These are phyloP conservation scores for Tagetes erecta DNA, from an alignment of 129 eudicot species.

Conservation along the genomic window DNA sequence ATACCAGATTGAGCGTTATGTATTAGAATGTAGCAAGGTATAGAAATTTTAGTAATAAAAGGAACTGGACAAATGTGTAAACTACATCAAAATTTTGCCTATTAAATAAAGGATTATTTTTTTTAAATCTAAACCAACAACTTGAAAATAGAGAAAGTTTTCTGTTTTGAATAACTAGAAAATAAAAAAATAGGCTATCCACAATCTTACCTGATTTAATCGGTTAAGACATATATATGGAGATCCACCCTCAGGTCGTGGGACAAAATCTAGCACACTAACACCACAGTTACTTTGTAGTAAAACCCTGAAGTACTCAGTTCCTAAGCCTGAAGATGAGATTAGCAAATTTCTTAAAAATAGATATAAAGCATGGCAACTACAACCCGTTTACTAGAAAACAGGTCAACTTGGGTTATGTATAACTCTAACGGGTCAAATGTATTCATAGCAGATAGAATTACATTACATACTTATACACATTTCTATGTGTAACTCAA, in stretches of 20 bases:
- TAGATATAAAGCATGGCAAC: not conserved
- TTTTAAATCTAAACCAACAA: constrained; percentile 9
- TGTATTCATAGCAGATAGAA: not conserved
- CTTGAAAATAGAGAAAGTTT: not conserved
- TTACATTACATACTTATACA: not conserved
- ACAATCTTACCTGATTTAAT: constrained; percentile 73
- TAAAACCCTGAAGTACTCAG: constrained; percentile 87
- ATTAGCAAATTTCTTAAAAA: not conserved
- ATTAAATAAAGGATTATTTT: not conserved
- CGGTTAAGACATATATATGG: constrained; percentile 75
- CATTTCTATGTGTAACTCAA: not conserved
- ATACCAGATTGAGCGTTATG: constrained; percentile 15
- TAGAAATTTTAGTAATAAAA: not conserved
- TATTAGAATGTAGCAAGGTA: constrained; percentile 13
- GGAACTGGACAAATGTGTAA: constrained; percentile 11
- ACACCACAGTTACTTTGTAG: constrained; percentile 98
- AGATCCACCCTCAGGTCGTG: constrained; percentile 63
- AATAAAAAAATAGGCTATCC: not conserved
- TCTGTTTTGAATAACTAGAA: constrained; percentile 1
- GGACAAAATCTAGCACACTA: constrained; percentile 87
- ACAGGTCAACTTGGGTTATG: not conserved
- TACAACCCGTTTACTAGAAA: not conserved
- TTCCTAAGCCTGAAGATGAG: constrained; percentile 65
- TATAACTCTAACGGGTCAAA: constrained; percentile 14
- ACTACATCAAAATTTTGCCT: not conserved